Evolutionary conservation across 306 rosid species (phyloP).

Genomic region (Lupinus albus): DNA sequence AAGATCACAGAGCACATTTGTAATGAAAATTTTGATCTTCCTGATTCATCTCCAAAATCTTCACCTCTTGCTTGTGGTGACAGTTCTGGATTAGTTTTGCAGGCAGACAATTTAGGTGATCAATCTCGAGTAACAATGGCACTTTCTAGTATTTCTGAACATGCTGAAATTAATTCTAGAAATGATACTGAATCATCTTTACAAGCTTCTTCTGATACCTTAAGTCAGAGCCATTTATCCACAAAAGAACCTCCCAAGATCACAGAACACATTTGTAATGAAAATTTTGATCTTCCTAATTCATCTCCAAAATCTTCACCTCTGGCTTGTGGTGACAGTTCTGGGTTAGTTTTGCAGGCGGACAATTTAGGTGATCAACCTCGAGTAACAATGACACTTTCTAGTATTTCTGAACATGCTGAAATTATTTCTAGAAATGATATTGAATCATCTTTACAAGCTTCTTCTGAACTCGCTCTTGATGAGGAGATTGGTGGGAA

Average conservation of each 20-base stretch:
- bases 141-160: slow-evolving; percentile 38
- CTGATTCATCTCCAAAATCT: slow-evolving; percentile 30
- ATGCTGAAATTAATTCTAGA: slow-evolving; percentile 36
- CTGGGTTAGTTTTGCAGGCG: slow-evolving; percentile 31
- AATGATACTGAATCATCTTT: slow-evolving; percentile 30
- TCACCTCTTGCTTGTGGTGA: slow-evolving; percentile 36
- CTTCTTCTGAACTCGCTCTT: slow-evolving; percentile 32
- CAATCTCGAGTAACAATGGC: slow-evolving; percentile 32
- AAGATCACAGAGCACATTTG: slow-evolving; percentile 24
- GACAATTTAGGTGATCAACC: slow-evolving; percentile 40
- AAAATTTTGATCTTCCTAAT: slow-evolving; percentile 31
- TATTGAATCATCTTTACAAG: slow-evolving; percentile 29
- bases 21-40: slow-evolving; percentile 31
- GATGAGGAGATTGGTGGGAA: slow-evolving; percentile 29
- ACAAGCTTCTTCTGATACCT: slow-evolving; percentile 37
- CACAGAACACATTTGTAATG: slow-evolving; percentile 24
- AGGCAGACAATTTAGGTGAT: slow-evolving; percentile 36
- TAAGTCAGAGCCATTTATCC: slow-evolving; percentile 28
- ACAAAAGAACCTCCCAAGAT: slow-evolving; percentile 27
- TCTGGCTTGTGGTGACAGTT: slow-evolving; percentile 24
- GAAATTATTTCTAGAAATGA: slow-evolving; percentile 39
- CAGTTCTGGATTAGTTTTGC: slow-evolving; percentile 21
- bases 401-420: slow-evolving; percentile 34
- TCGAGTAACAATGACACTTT: slow-evolving; percentile 29
- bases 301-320: slow-evolving; percentile 34